These are phyloP conservation scores for Exutisphaerella laricina DNA, from an alignment of 2,329 filamentous ascomycete genomes.

Conservation along the genomic window DNA sequence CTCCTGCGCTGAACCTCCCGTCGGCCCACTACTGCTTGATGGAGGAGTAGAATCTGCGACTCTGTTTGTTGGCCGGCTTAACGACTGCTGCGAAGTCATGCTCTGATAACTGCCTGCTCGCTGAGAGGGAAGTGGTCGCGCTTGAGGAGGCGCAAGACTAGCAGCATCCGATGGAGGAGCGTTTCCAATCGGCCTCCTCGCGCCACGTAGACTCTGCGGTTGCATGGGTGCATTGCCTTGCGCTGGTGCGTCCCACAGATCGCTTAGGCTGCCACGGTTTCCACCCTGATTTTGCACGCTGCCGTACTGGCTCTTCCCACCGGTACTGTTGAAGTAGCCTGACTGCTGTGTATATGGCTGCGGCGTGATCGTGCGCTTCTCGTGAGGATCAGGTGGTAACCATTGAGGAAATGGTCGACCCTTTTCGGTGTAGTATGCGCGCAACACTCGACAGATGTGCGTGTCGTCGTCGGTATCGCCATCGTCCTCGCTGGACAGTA, in stretches of 20 bases:
- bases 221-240: constrained; percentile 37
- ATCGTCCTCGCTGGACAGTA: constrained; percentile 57
- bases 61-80: constrained; percentile 21
- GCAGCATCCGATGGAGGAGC: constrained; percentile 13
- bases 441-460: constrained; percentile 87
- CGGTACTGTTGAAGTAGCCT: constrained; percentile 30
- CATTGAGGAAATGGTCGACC: constrained; percentile 73
- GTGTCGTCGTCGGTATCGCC: constrained; percentile 73
- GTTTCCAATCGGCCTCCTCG: constrained; percentile 21
- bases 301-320: constrained; percentile 27
- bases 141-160: constrained; percentile 34
- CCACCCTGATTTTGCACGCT: constrained; percentile 30
- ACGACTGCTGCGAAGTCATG: constrained; percentile 32
- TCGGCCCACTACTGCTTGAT: constrained; percentile 34
- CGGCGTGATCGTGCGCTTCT: constrained; percentile 39
- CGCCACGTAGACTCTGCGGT: constrained; percentile 39
- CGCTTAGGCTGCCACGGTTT: constrained; percentile 48
- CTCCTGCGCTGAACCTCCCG: constrained; percentile 64
- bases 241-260: constrained; percentile 52
- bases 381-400: constrained; percentile 86
- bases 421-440: constrained; percentile 89
- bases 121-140: constrained; percentile 64
- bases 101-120: constrained; percentile 69
- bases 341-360: constrained; percentile 31
- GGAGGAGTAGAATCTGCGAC: constrained; percentile 33